phyloP scores from a whole-genome alignment of 2,329 filamentous ascomycete species.

The Colletotrichum karsti region DNA sequence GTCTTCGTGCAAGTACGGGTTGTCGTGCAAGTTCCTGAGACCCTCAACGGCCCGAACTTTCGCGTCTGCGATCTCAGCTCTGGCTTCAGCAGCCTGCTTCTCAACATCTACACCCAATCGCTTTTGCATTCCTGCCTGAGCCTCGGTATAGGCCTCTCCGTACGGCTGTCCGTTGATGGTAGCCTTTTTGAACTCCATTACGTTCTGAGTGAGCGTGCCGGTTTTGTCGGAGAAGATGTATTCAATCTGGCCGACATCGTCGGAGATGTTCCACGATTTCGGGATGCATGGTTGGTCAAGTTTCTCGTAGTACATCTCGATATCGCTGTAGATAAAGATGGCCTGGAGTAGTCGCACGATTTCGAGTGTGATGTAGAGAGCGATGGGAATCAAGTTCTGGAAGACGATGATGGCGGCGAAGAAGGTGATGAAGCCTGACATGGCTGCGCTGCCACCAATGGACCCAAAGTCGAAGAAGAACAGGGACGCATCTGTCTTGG shows the following conservation, averaged over 20 bases:
- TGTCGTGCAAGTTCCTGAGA: constrained; percentile 82
- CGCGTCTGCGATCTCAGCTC: constrained; percentile 80
- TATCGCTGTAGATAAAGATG: constrained; percentile 96
- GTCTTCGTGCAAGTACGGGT: constrained; percentile 90
- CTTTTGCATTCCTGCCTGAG: constrained; percentile 95
- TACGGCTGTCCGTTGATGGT: constrained; percentile 97
- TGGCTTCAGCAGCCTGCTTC: constrained; percentile 76
- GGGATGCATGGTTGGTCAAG: constrained; percentile 95
- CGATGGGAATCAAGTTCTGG: constrained; percentile 98
- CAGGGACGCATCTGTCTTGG: constrained; percentile 76
- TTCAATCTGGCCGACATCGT: constrained; percentile 97
- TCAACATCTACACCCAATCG: constrained; percentile 88
- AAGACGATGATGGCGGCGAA: constrained; percentile 95
- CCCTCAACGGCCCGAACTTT: constrained; percentile 76
- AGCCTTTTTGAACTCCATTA: constrained; percentile 99
- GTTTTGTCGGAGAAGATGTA: constrained; percentile 99
- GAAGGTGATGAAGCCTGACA: constrained; percentile 95
- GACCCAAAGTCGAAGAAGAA: constrained; percentile 87
- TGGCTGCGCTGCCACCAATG: constrained; percentile 75
- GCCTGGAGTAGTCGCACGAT: constrained; percentile 94
- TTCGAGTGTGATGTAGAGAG: constrained; percentile 96
- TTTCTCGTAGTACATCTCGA: constrained; percentile 95
- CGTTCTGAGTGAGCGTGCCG: constrained; percentile 88
- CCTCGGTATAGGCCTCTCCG: constrained; percentile 97
- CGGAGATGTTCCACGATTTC: constrained; percentile 99